A percentile compares a stretch with the other conserved stretches of the same genome.
phyloP scores from a whole-genome alignment of 257 asterid species.

The Cordia subcordata region DNA sequence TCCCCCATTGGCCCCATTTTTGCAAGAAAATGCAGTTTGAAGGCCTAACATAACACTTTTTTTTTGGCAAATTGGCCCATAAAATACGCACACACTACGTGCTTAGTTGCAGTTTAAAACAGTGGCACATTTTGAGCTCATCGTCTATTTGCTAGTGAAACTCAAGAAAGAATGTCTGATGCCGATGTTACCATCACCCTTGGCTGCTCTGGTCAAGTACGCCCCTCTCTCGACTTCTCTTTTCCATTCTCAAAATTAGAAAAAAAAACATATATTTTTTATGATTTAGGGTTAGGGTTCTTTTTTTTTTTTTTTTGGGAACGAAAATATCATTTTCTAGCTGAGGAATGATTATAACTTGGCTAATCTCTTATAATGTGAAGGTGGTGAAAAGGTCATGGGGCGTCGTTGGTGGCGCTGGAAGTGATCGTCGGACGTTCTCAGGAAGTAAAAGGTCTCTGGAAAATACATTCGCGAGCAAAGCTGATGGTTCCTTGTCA shows the following conservation, averaged over 20 bases:
- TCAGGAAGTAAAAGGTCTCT: constrained; percentile 42
- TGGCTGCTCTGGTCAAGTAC: constrained; percentile 68
- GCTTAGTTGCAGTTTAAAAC: not conserved
- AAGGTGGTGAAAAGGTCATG: constrained; percentile 49
- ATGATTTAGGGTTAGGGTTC: not conserved
- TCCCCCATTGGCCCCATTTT: no score
- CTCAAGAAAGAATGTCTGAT: constrained; percentile 34
- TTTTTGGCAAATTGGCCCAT: no score
- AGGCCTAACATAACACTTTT: no score
- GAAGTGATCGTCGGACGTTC: constrained; percentile 15
- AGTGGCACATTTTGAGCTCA: not conserved
- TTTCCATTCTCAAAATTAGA: not conserved
- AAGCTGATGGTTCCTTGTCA: constrained; percentile 18
- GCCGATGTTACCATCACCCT: constrained; percentile 60
- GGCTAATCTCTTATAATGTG: constrained; percentile 16
- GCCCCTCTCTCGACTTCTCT: no score
- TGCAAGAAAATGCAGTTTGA: no score
- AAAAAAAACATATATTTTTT: no score
- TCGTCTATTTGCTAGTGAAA: no score
- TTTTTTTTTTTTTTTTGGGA: not conserved
- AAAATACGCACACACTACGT: not conserved
- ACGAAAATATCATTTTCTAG: not conserved
- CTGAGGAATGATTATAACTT: not conserved
- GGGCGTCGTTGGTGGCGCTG: constrained; percentile 20
- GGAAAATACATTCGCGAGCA: constrained; percentile 9